phyloP scores from a whole-genome alignment of 2,329 filamentous ascomycete species.

The Penicillium sclerotigenum region DNA sequence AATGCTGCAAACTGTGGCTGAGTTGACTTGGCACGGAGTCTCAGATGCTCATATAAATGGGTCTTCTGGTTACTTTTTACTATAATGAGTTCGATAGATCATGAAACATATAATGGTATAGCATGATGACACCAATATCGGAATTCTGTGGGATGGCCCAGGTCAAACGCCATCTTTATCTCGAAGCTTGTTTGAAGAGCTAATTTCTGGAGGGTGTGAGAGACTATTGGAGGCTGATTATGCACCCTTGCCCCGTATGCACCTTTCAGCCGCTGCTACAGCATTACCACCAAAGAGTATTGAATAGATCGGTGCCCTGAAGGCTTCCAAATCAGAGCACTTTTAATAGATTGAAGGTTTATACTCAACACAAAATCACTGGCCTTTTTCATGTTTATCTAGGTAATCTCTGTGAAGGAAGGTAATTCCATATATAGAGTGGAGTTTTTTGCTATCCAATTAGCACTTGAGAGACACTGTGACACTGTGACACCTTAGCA shows the following conservation, averaged over 20 bases:
- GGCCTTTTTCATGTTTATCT: neutral
- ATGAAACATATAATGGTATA: neutral
- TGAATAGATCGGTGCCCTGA: neutral
- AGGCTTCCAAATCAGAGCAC: neutral
- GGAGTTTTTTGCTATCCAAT: too few relatives aligned
- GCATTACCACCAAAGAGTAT: neutral
- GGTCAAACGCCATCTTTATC: neutral
- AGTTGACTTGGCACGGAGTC: too few relatives aligned
- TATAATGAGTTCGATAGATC: too few relatives aligned
- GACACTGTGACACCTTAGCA: neutral
- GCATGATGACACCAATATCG: neutral
- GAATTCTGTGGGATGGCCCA: neutral
- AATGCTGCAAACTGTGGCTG: too few relatives aligned
- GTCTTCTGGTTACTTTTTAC: too few relatives aligned
- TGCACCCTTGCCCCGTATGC: neutral
- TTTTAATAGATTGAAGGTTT: neutral
- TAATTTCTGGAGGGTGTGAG: neutral
- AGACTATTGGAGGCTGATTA: neutral
- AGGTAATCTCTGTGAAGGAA: neutral
- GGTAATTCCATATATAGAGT: neutral
- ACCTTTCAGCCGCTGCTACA: neutral
- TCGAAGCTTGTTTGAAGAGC: neutral
- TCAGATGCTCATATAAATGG: too few relatives aligned
- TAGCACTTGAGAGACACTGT: neutral
- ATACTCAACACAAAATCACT: neutral